These are phyloP conservation scores for Suzukiozyma palmioleophila DNA, from an alignment of 1,139 yeast genomes.

Conservation along the genomic window DNA sequence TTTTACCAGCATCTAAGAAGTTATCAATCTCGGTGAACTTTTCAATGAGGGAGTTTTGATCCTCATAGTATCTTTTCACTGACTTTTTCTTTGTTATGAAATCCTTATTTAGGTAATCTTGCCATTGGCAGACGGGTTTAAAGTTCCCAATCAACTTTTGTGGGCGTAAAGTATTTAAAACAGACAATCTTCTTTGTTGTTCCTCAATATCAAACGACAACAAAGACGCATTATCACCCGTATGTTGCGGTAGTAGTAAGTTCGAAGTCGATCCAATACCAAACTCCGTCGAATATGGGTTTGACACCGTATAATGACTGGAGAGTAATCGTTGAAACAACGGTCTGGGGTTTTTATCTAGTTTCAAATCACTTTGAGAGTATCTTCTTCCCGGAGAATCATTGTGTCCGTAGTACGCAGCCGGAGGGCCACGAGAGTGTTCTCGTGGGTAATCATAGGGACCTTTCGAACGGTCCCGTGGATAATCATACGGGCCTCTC, in stretches of 20 bases:
- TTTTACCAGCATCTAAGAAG: conserved; percentile 62
- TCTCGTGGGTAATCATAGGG: not conserved
- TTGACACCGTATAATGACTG: conserved; percentile 28
- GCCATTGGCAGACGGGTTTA: conserved; percentile 48
- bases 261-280: not conserved
- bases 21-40: conserved; percentile 59
- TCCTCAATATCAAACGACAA: conserved; percentile 19
- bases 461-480: not conserved
- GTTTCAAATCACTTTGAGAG: conserved; percentile 1
- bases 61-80: conserved; percentile 34
- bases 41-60: conserved; percentile 58
- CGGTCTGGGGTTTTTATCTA: conserved; percentile 13
- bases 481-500: not conserved
- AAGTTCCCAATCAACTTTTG: conserved; percentile 53
- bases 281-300: conserved; percentile 17
- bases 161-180: conserved; percentile 35
- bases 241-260: conserved; percentile 1
- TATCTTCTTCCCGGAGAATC: not conserved
- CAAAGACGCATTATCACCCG: conserved; percentile 14
- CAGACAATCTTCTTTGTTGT: conserved; percentile 19
- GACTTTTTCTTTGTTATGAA: conserved; percentile 18
- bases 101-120: conserved; percentile 20
- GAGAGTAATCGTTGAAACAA: conserved; percentile 25
- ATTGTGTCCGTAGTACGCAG: not conserved
- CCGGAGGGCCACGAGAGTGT: conserved; percentile 1